Base-by-base conservation (phyloP, 768 basidiomycete genomes). In the Lactifluus rugatus region DNA sequence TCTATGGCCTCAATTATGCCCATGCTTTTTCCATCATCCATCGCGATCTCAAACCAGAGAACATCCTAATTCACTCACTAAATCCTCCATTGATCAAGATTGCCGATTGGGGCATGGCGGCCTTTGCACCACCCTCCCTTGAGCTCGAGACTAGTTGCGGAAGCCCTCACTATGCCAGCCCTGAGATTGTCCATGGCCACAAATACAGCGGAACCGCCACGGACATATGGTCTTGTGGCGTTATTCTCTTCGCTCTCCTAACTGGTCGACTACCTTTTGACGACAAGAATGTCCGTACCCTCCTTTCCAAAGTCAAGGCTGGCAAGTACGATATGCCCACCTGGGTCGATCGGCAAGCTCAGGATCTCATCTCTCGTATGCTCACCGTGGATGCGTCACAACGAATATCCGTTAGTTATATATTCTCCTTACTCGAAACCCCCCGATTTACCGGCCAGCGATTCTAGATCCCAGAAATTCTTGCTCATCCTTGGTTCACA, bases 41-140 rank as follows among this genome's bases (percentile, higher is more conserved):
- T 73, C 89, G 95, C 25, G 95, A 99, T 71, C 83, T 99, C 65
- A 98, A 98, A 71, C 95, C 95, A 2, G 95, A 98, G 75, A 97
- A 97, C 68, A 88, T 98, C 52, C 77, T 99, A 39, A 87, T 98
- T 54, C 87, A 93, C 48, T 85, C 87, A 44, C 73, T 89, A 55
- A 77, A 80, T 37, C 87, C 87, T 31, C 86, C 86, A 37, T 77
- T 92, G 67, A 81, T 98, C 75, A 98, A 97, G 76, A 89, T 98
- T 44, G 94, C 93, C 23, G 95, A 97, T 72, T 97, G 95, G 83
- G 95, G 95, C 21, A 96, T 97, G 95, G 94, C 95, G 25, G 90
- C 94, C 10, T 90, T 96, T 67, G 90, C 93, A 58, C 87, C 88
- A 41, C 89, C 88, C 39, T 81, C 84, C 41, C 78, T 86, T 44